A percentile compares a stretch with the other conserved stretches of the same genome.
Conservation (phyloP, 495 filamentous ascomycete genomes). For the Penicillium soppii region DNA sequence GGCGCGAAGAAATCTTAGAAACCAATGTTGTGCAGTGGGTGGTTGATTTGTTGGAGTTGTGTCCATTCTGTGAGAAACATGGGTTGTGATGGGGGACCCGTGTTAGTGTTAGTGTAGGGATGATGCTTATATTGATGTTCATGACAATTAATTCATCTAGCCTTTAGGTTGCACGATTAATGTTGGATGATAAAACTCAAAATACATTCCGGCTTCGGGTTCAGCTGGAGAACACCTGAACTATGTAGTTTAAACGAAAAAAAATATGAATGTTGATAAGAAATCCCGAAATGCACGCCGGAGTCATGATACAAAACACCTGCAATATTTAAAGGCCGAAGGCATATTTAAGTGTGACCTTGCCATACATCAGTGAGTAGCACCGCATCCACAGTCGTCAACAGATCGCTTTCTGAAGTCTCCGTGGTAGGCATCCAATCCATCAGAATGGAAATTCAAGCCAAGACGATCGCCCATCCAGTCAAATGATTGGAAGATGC, state of each 20-base stretch:
- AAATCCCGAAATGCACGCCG: background rate
- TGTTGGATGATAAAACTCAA: no score
- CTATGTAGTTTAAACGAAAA: no score
- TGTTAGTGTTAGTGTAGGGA: no score
- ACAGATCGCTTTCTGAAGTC: constrained; percentile 47
- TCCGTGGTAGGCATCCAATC: constrained; percentile 49
- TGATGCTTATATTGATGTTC: no score
- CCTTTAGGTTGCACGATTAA: no score
- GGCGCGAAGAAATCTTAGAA: constrained; percentile 28
- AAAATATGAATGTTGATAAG: background rate
- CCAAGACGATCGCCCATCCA: constrained; percentile 48
- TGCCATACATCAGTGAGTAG: constrained; percentile 20
- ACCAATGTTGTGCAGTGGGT: constrained; percentile 54
- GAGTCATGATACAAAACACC: background rate
- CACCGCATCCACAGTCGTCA: constrained; percentile 43
- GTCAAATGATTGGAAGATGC: constrained; percentile 14
- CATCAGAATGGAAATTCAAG: constrained; percentile 33
- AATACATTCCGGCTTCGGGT: no score
- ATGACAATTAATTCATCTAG: no score
- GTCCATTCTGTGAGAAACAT: constrained; percentile 6
- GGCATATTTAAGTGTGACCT: background rate
- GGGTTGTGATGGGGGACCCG: no score
- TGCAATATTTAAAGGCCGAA: background rate
- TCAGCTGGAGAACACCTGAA: no score
- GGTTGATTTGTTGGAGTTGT: background rate